Base-by-base conservation (phyloP, 129 eudicot genomes). In the Cynara cardunculus region DNA sequence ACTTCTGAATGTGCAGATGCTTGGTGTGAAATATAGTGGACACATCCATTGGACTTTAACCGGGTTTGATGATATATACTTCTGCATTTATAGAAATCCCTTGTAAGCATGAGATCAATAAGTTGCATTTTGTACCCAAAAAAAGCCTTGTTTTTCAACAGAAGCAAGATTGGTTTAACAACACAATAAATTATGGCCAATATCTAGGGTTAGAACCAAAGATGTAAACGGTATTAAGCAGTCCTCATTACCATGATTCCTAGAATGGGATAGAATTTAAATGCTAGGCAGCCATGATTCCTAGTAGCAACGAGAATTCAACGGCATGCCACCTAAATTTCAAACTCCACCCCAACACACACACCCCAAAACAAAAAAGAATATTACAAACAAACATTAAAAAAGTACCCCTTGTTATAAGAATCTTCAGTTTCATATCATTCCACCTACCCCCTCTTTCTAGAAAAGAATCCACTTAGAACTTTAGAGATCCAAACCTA, bases 41-140 rank as follows among this genome's bases (percentile, higher is more conserved):
- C 71, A 49, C 67, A 76, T 74, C 86, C 89, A 69, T 39, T 83
- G 74, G 71, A 80, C 34, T 76, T 89, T 82, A 77, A 73, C 69
- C 28, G 90, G 82, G 85, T 79, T 76, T 72, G 84, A 78, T 41
- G 84, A 79, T 37, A 85, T 75, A 82, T 68, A 82, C 8, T 75
- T 84, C 96, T 91, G 96, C 83, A 86, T 72, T 35, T 67, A 81
- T 72, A 74, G 26, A 73, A 67, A 85, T 7, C 46, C 1, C 13
- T 3, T 7, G 44, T 70, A 79, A 79, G 69, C 3, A 77, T 65
- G 37, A 65, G 35, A 65, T 31, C 26, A 77, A 7, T 30, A 19
- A 10, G 6, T 22, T 59, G 64, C 13, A 11, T n/a, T 25, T 25
- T 67, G 71, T 25, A 46, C 21, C 61, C 14, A 46, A 13, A 46